Percentiles rank a stretch among this genome's conserved stretches.
These are phyloP conservation scores for Phytopythium helicoides DNA, from an alignment of 352 stramenopile genomes.

Conservation along the genomic window DNA sequence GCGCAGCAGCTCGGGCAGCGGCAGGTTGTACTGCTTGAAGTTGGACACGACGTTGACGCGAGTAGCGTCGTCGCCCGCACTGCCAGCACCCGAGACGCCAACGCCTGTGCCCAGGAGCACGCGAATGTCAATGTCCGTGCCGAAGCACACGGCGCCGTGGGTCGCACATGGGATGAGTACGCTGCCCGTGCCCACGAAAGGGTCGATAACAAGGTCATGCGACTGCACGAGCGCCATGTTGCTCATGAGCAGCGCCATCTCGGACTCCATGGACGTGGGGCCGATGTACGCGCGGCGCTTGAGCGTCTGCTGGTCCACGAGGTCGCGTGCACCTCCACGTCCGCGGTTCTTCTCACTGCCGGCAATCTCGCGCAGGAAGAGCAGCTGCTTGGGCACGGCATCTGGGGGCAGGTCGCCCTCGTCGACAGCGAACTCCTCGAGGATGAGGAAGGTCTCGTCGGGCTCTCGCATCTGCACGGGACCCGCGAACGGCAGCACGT, in stretches of 20 bases:
- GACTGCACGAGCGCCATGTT: constrained; percentile 77
- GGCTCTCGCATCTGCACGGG: constrained; percentile 71
- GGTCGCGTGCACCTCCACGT: constrained; percentile 59
- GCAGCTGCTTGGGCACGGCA: constrained; percentile 55
- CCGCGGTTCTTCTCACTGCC: constrained; percentile 74
- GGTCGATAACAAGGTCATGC: constrained; percentile 91
- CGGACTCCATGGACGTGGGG: constrained; percentile 97
- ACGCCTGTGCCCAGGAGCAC: constrained; percentile 92
- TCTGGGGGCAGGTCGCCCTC: constrained; percentile 25
- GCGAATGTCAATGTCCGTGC: constrained; percentile 96
- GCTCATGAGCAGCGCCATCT: constrained; percentile 96
- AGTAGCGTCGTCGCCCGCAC: constrained; percentile 3
- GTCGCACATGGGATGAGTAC: constrained; percentile 94
- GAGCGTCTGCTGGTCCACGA: constrained; percentile 91
- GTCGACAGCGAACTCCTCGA: constrained; percentile 73
- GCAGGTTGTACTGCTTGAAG: constrained; percentile 92
- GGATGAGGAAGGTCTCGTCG: constrained; percentile 66
- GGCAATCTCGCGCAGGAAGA: constrained; percentile 67
- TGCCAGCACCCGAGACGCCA: constrained; percentile 38
- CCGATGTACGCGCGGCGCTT: constrained; percentile 95
- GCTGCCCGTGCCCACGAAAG: constrained; percentile 97
- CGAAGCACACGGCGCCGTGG: constrained; percentile 92
- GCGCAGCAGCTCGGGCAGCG: constrained; percentile 93
- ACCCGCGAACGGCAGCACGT: constrained; percentile 61
- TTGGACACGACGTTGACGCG: constrained; percentile 85